Evolutionary conservation across 2,329 filamentous ascomycete genomes (phyloP), one percentile per base, ranked within the genome.

Genomic region (Cladophialophora exuberans): DNA sequence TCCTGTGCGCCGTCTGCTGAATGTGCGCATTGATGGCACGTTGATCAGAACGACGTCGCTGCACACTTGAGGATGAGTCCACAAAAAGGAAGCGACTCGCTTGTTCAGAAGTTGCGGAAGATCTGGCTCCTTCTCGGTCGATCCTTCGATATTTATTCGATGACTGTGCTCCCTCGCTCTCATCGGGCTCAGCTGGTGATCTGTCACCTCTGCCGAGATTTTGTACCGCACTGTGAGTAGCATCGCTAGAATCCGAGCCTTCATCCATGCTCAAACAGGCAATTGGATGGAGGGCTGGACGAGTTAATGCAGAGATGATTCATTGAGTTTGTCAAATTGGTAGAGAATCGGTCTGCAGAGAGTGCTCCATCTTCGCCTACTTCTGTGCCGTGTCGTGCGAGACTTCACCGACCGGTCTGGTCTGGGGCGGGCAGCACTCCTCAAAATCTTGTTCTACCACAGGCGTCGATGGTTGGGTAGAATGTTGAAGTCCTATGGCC

Each of bases 211-310:
- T 51, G 39, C 22, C 11, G 28, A 18, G 39, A 31, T 56, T 36
- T 30, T 44, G 42, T 28, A 26, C 30, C 11, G 22, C 18, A 25
- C 42, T 18, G 11, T 15, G 39, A 45, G 30, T 17, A 46, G 9
- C 46, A n/a, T 50, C 39, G 13, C 18, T 38, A 20, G 53, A 20
- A 28, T 35, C 31, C 22, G 30, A 22, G 18, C 47, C 28, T 42
- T 56, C 44, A 50, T 50, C 53, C 53, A 56, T 56, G 30, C 53
- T 56, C 38, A 41, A 56, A 50, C n/a, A 39, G 53, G 53, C 41
- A 51, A 56, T 28, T 36, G 26, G 38, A 36, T 18, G 42, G 20
- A 31, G 18, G 41, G 17, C 20, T 25, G 30, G 42, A 33, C 17
- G 25, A 38, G 39, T 18, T 42, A 30, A 55, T 39, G 46, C 46